Percentiles rank a stretch among this genome's conserved stretches.
Evolutionary conservation across 768 basidiomycete genomes (phyloP).

Genomic region (Wakefieldia striispora): DNA sequence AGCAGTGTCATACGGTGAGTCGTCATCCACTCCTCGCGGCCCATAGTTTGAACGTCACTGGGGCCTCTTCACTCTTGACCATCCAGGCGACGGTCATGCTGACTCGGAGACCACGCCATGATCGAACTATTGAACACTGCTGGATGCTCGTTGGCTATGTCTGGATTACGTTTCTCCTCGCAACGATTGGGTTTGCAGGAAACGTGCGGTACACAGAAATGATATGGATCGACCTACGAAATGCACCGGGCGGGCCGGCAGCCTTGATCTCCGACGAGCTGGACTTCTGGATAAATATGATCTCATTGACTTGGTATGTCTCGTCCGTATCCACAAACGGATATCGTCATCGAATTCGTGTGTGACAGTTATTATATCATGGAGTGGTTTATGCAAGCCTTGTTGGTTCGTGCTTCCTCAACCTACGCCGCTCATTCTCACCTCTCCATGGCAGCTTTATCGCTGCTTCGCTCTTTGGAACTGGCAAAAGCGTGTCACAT

Average conservation of each 20-base stretch:
- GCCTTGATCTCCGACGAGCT: slow-evolving; percentile 14
- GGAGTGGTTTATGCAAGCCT: slow-evolving; percentile 30
- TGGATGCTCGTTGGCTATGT: slow-evolving; percentile 21
- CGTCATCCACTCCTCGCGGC: no score
- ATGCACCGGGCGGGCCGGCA: slow-evolving; percentile 11
- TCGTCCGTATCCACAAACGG: not conserved
- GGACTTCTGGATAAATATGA: slow-evolving; percentile 16
- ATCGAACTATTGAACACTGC: not conserved
- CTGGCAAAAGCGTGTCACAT: slow-evolving; percentile 9
- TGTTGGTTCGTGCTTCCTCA: slow-evolving; percentile 12
- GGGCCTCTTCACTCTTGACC: slow-evolving; percentile 21
- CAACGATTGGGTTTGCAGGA: slow-evolving; percentile 22
- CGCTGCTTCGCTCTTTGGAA: slow-evolving; percentile 19
- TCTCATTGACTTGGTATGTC: slow-evolving; percentile 19
- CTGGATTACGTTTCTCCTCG: slow-evolving; percentile 26
- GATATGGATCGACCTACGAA: slow-evolving; percentile 35
- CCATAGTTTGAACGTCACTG: not conserved
- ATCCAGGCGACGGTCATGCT: slow-evolving; percentile 14
- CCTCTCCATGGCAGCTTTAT: slow-evolving; percentile 5
- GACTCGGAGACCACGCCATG: not conserved
- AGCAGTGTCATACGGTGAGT: slow-evolving; percentile 22
- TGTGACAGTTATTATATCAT: slow-evolving; percentile 23
- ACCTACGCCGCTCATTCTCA: not conserved
- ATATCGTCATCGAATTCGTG: not conserved
- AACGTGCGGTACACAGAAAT: slow-evolving; percentile 29